Base-by-base conservation (phyloP, 1,284 basidiomycete genomes). In the Mycena citricolor region DNA sequence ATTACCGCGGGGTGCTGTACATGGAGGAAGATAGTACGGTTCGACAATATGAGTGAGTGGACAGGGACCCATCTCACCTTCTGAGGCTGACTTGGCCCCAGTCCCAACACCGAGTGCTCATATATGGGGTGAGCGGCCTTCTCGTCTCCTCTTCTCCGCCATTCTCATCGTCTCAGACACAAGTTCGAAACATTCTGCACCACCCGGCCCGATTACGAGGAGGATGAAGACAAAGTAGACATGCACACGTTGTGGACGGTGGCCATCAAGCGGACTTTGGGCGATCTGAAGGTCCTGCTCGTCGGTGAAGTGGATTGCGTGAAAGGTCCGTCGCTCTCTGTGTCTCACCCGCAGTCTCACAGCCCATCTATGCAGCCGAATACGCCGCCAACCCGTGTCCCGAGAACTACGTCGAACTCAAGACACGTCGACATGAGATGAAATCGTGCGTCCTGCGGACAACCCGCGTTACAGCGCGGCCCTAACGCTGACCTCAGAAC, bases 221-320 rank as follows among this genome's bases (percentile, higher is more conserved):
- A 12, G 14, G 32, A 31, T n/a, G 10, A 11, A 1, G 10, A 17
- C 5, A 4, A 1, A 8, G 42, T 49, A 12, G 30, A 49, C 32
- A 13, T 49, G 12, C 37, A 49, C 16, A 49, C 42, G 5, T 20
- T 41, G 1, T 49, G 42, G 42, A 30, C 29, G 19, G 24, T 32
- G 1, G 47, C 24, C 3, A 33, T 46, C 12, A 40, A 7, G 4
- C 30, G 44, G n/a, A 38, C 34, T n/a, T 19, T 46, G 0, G 44
- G 44, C n/a, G 21, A 36, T 11, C 24, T 46, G 13, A 40, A 34
- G 7, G 14, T 46, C 13, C 22, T 46, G 8, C 38, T 46, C 7
- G 44, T 40, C 10, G 44, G 44, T 4, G 44, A 46, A 16, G 44
- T 46, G 5, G 44, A 46, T 26, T 46, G 44, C 13, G 44, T 46